Base-by-base conservation (phyloP, 2,329 filamentous ascomycete species). In the Teratosphaeria nubilosa region DNA sequence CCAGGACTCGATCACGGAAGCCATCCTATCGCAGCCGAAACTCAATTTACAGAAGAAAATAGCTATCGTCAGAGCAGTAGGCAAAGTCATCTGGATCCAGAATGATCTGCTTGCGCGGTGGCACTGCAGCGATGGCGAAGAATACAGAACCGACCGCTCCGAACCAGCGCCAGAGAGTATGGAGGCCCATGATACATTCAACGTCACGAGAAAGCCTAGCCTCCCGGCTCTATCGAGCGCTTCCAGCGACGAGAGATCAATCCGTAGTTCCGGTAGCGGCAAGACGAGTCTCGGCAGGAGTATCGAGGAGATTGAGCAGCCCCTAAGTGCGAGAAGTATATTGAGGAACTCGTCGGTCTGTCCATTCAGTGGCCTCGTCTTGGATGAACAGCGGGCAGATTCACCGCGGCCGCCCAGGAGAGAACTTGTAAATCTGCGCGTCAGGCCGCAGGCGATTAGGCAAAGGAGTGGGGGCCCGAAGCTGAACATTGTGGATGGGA, bases 71-170 rank as follows among this genome's bases (percentile, higher is more conserved):
- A 88, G 86, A 69, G 88, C 89, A 0, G 77, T 92, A 24, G 84
- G 84, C 62, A 92, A 94, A 72, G 85, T 92, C 27, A 86, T 92
- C 63, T 92, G 88, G 88, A 91, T 92, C 64, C 89, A 92, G 73
- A 92, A 92, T 69, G 88, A 92, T 71, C 78, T 92, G 31, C 88
- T 92, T 71, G 86, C 88, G n/a, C 88, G 87, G 71, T 91, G 87
- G 86, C 88, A 90, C 51, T 55, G 61, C 41, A 34, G 37, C 31
- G 54, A 56, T 31, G 54, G 54, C 16, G 50, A 51, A 51, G 50
- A 51, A 22, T 51, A 51, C 16, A 41, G 34, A 16, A n/a, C 34
- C 50, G 27, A 51, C 50, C 22, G 14, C 20, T 51, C n/a, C 20
- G 34, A 41, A 41, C 2, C 50, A 3, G 50, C 50, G 22, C 13